Percentiles rank a stretch among this genome's conserved stretches.
These are phyloP conservation scores for Neocucurbitaria cava DNA, from an alignment of 2,329 filamentous ascomycete species.

Conservation along the genomic window DNA sequence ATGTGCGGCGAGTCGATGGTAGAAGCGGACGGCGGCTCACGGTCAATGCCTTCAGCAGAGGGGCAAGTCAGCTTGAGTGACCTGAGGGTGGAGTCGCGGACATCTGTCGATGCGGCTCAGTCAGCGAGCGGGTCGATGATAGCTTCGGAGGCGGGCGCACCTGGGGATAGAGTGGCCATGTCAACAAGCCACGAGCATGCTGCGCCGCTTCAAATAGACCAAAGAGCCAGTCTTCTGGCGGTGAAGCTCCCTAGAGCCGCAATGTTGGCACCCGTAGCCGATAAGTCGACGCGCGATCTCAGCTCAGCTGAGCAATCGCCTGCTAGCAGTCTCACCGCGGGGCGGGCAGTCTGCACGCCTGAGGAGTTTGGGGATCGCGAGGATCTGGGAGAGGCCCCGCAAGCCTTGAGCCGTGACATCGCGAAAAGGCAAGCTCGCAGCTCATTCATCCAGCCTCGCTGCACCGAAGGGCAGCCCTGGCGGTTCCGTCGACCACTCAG, in stretches of 20 bases:
- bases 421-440: constrained; percentile 8
- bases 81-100: constrained; percentile 45
- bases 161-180: constrained; percentile 38
- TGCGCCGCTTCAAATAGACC: constrained; percentile 13
- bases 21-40: constrained; percentile 26
- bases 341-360: neutral
- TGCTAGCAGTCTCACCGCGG: neutral
- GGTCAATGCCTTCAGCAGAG: constrained; percentile 42
- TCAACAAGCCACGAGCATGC: constrained; percentile 17
- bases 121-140: constrained; percentile 25
- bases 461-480: constrained; percentile 16
- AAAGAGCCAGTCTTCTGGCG: constrained; percentile 3
- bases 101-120: constrained; percentile 35
- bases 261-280: constrained; percentile 2
- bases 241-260: constrained; percentile 7
- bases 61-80: constrained; percentile 47
- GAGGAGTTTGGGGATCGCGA: neutral
- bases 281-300: constrained; percentile 1
- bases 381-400: neutral
- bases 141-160: constrained; percentile 20
- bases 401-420: constrained; percentile 6
- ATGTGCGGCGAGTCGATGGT: constrained; percentile 22
- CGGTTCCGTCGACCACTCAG: constrained; percentile 23
- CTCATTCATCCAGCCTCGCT: constrained; percentile 10
- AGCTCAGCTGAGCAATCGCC: constrained; percentile 8